Base-by-base conservation (phyloP, 148 eudicot genomes). In the Rhododendron ferrugineum region DNA sequence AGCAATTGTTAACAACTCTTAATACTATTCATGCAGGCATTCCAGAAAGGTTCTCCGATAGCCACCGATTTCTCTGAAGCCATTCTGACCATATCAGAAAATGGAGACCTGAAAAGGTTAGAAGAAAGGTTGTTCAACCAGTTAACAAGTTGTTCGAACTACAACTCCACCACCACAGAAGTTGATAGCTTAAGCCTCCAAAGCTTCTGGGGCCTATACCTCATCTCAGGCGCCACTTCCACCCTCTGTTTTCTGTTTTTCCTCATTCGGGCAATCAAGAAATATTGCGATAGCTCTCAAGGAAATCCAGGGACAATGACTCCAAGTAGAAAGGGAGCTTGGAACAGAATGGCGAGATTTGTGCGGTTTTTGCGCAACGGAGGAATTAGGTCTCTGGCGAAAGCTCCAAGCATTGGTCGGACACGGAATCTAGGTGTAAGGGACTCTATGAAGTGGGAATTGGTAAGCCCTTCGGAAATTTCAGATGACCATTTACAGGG, bases 41-140 rank as follows among this genome's bases (percentile, higher is more conserved):
- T 90, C 54, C 88, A 85, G 11, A 90, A 90, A 62, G 90, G 88
- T 13, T 90, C 91, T 5, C 88, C 86, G 0, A 62, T 90, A 15
- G 84, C 89, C 20, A 26, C 13, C 3, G 88, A 89, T 86, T 82
- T 90, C 50, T 89, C 92, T 0, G 28, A 74, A 82, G 89, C 87
- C 79, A 89, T 90, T 22, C 78, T 89, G 26, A 84, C 8, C 9
- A 81, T 90, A 74, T 82, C 87, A 14, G 88, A 89, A 34, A 80
- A 82, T 22, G 88, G 83, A 28, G 34, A 18, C 16, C 85, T 86
- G 2, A 83, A 66, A 83, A 49, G 49, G 18, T 18, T 86, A 32
- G 83, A 83, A 30, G 85, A 82, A 23, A 23, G 50, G 20, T 83
- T 50, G 85, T 47, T 86, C 16, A 34, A 72, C 22, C n/a, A 36